Conservation (phyloP, 2,329 filamentous ascomycete genomes). For the Xylaria sp. region DNA sequence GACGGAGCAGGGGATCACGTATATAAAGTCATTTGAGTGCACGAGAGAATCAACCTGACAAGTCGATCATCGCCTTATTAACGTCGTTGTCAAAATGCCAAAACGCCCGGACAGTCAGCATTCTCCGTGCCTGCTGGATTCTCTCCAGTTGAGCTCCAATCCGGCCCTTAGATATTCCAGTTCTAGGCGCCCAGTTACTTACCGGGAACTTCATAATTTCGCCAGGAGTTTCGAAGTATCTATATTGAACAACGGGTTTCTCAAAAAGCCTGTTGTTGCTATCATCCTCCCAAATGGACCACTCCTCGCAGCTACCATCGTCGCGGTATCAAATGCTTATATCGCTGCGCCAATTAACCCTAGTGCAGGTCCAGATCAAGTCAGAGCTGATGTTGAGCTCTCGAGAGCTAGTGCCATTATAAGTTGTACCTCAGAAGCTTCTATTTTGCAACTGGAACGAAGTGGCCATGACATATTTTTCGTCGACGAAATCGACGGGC, state of each 20-base stretch:
- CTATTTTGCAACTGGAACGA: slow-evolving; percentile 53
- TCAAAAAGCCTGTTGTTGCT: slow-evolving; percentile 58
- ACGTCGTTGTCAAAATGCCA: not conserved
- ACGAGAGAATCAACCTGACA: not conserved
- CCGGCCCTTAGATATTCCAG: slow-evolving; percentile 30
- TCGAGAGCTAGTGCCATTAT: slow-evolving; percentile 60
- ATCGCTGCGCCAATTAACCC: slow-evolving; percentile 64
- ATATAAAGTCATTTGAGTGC: not conserved
- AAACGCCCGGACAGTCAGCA: not conserved
- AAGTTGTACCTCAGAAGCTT: slow-evolving; percentile 55
- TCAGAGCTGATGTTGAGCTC: slow-evolving; percentile 61
- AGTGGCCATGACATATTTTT: slow-evolving; percentile 54
- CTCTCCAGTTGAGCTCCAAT: slow-evolving; percentile 42
- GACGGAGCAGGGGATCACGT: not conserved
- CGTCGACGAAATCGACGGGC: slow-evolving; percentile 52
- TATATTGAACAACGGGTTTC: slow-evolving; percentile 20
- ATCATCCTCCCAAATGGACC: slow-evolving; percentile 66
- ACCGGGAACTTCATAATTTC: slow-evolving; percentile 50
- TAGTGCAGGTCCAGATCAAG: slow-evolving; percentile 60
- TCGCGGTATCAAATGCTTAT: slow-evolving; percentile 63
- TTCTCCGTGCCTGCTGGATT: slow-evolving; percentile 52
- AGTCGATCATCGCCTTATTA: not conserved
- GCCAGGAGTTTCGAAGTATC: slow-evolving; percentile 51
- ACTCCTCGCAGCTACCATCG: slow-evolving; percentile 60
- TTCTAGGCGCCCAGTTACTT: slow-evolving; percentile 50